Evolutionary conservation across 306 rosid species (phyloP).

Genomic region (Vicia villosa): DNA sequence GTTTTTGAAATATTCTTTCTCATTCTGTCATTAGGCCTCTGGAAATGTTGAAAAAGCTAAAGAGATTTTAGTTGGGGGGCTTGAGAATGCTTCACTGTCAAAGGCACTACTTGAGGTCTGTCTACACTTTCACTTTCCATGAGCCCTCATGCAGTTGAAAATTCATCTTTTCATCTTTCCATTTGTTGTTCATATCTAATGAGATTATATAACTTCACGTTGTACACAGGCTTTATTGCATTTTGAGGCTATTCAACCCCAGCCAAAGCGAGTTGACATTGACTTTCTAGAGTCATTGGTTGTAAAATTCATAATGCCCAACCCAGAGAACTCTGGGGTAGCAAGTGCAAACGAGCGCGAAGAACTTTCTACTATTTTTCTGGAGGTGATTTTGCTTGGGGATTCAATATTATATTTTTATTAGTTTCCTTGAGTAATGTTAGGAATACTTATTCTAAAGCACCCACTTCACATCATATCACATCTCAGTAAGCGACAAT

Average conservation of each 20-base stretch:
- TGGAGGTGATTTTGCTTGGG: slow-evolving; percentile 60
- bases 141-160: not conserved
- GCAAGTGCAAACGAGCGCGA: slow-evolving; percentile 78
- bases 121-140: slow-evolving; percentile 20
- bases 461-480: not conserved
- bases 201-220: slow-evolving; percentile 31
- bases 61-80: slow-evolving; percentile 70
- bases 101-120: slow-evolving; percentile 84
- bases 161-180: slow-evolving; percentile 15
- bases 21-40: slow-evolving; percentile 59
- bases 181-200: not conserved
- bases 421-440: not conserved
- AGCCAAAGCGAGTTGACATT: slow-evolving; percentile 71
- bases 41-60: slow-evolving; percentile 82
- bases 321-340: slow-evolving; percentile 53
- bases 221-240: slow-evolving; percentile 78
- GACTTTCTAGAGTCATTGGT: slow-evolving; percentile 76
- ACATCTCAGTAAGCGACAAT: not conserved
- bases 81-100: slow-evolving; percentile 71
- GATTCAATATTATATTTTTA: not conserved
- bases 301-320: slow-evolving; percentile 73
- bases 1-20: slow-evolving; percentile 25
- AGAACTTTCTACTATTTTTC: slow-evolving; percentile 82
- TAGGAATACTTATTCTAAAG: not conserved
- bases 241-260: slow-evolving; percentile 82